These are phyloP conservation scores for Epichloe festucae DNA, from an alignment of 2,329 filamentous ascomycete species.

Conservation along the genomic window DNA sequence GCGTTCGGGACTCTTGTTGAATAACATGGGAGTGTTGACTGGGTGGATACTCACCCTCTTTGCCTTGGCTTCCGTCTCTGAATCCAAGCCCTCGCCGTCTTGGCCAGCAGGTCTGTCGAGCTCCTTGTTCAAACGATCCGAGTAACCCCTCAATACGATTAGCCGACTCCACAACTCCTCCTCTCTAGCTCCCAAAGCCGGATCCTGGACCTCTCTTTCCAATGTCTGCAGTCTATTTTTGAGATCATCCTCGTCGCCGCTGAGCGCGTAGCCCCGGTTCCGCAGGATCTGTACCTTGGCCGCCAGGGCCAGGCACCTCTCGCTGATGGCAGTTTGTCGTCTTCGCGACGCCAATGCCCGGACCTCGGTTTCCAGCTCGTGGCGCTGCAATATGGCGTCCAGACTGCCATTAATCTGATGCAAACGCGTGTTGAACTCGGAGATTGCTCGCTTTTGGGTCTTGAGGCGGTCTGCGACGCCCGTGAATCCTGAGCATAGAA, in stretches of 20 bases:
- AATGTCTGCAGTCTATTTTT: slow-evolving; percentile 57
- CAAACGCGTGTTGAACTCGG: slow-evolving; percentile 55
- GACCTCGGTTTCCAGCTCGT: slow-evolving; percentile 65
- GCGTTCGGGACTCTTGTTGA: background rate
- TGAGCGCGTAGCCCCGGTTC: slow-evolving; percentile 70
- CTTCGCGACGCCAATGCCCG: slow-evolving; percentile 59
- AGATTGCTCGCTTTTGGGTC: slow-evolving; percentile 56
- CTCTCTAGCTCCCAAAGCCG: slow-evolving; percentile 59
- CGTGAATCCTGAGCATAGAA: slow-evolving; percentile 60
- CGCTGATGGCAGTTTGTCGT: slow-evolving; percentile 58
- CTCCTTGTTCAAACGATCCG: slow-evolving; percentile 59
- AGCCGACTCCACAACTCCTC: slow-evolving; percentile 80
- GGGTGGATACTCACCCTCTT: slow-evolving; percentile 48
- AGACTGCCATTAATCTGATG: slow-evolving; percentile 71
- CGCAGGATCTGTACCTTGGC: slow-evolving; percentile 69
- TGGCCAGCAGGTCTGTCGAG: slow-evolving; percentile 52
- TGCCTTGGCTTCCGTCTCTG: slow-evolving; percentile 57
- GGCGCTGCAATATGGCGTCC: slow-evolving; percentile 57
- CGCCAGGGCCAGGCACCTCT: slow-evolving; percentile 61
- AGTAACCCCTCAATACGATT: slow-evolving; percentile 60
- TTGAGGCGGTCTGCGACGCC: slow-evolving; percentile 60
- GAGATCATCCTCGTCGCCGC: slow-evolving; percentile 66
- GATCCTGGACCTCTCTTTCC: slow-evolving; percentile 60
- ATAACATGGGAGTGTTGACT: background rate
- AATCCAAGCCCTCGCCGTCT: slow-evolving; percentile 46